Evolutionary conservation across 2,329 filamentous ascomycete genomes (phyloP).

Genomic region (Fonsecaea pedrosoi): DNA sequence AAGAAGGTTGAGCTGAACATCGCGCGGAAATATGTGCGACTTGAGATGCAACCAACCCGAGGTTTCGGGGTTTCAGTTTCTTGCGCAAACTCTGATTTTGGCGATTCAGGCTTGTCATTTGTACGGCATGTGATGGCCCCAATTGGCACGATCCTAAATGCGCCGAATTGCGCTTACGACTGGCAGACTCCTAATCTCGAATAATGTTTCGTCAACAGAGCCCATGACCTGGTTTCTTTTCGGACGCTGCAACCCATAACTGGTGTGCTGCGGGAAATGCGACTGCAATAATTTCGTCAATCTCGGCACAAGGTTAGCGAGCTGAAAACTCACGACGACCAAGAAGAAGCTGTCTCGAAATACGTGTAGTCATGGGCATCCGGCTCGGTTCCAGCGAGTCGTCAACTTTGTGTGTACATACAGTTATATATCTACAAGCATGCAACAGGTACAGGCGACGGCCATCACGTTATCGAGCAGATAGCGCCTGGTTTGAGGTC

Average conservation of each 20-base stretch:
- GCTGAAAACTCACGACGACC: conserved; percentile 6
- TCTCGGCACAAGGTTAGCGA: conserved; percentile 10
- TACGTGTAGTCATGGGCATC: conserved; percentile 16
- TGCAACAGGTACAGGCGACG: conserved; percentile 8
- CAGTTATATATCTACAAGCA: conserved; percentile 3
- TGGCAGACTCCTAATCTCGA: conserved; percentile 13
- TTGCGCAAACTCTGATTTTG: conserved; percentile 28
- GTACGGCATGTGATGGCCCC: conserved; percentile 22
- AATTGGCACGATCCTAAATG: conserved; percentile 13
- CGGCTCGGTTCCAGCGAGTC: conserved; percentile 13
- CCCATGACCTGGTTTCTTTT: not conserved
- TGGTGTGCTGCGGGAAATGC: conserved; percentile 25
- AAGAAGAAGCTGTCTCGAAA: conserved; percentile 18
- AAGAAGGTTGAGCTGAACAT: conserved; percentile 1
- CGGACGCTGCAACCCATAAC: conserved; percentile 11
- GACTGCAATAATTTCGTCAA: conserved; percentile 17
- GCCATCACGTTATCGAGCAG: conserved; percentile 25
- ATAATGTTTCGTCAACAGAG: conserved; percentile 8
- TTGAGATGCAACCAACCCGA: conserved; percentile 14
- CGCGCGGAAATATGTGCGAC: conserved; percentile 8
- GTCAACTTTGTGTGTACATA: conserved; percentile 1
- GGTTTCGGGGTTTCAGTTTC: conserved; percentile 22
- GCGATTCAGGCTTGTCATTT: conserved; percentile 12
- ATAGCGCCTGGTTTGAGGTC: conserved; percentile 26
- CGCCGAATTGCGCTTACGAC: conserved; percentile 17